Percentiles rank a stretch among this genome's conserved stretches.
These are phyloP conservation scores for Mariannaea sp. DNA, from an alignment of 2,329 filamentous ascomycete genomes.

Conservation along the genomic window DNA sequence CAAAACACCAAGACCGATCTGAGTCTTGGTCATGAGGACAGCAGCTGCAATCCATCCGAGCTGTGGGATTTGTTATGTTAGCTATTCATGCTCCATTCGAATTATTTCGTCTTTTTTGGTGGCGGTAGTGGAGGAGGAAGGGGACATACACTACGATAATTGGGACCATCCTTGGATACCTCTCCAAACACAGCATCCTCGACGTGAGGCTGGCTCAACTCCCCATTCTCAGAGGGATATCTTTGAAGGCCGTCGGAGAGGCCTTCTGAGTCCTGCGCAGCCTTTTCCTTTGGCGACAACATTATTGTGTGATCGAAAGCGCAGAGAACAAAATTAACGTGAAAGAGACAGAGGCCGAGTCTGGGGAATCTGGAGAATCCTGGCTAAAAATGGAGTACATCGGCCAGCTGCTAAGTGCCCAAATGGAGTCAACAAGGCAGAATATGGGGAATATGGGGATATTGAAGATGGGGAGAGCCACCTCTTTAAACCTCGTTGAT, in stretches of 20 bases:
- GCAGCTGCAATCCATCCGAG: slow-evolving; percentile 49
- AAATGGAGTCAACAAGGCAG: not conserved
- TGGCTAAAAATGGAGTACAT: not conserved
- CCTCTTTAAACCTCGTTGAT: not conserved
- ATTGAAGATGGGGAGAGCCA: not conserved
- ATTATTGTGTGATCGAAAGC: not conserved
- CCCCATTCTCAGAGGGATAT: not conserved
- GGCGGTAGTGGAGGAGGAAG: no score
- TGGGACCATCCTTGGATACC: not conserved
- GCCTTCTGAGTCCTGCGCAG: not conserved
- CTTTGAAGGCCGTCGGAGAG: not conserved
- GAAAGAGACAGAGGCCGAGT: not conserved
- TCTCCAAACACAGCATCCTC: slow-evolving; percentile 9
- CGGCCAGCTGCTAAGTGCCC: no score
- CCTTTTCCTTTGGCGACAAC: not conserved
- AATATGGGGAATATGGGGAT: not conserved
- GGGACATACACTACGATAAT: slow-evolving; percentile 7
- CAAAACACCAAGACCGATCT: slow-evolving; percentile 52
- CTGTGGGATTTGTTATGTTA: slow-evolving; percentile 23
- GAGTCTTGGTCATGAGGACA: slow-evolving; percentile 52
- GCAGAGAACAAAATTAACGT: not conserved
- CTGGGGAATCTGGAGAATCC: not conserved
- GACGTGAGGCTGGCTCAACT: not conserved
- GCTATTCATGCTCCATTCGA: not conserved
- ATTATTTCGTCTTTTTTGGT: not conserved